A percentile compares a stretch with the other conserved stretches of the same genome.
These are phyloP conservation scores for Pholiota conissans DNA, from an alignment of 768 basidiomycete species.

Conservation along the genomic window DNA sequence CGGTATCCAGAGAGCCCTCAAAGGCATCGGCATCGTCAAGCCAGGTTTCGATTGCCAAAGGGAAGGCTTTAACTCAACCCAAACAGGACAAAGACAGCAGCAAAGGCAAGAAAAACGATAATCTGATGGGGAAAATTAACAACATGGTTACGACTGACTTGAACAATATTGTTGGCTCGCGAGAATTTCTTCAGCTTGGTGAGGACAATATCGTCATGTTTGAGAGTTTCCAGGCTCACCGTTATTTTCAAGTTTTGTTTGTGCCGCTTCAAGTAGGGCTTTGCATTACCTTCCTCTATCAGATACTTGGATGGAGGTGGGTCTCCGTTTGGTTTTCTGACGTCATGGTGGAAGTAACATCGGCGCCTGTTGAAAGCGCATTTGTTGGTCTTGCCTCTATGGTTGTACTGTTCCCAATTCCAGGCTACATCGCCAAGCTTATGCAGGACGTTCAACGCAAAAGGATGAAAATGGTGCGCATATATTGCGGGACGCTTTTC, in stretches of 20 bases:
- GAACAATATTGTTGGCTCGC: slow-evolving; percentile 32
- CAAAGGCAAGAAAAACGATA: slow-evolving; percentile 27
- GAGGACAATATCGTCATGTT: not conserved
- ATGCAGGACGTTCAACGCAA: slow-evolving; percentile 48
- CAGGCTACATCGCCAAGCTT: slow-evolving; percentile 52
- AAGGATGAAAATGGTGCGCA: slow-evolving; percentile 44
- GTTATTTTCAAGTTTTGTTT: slow-evolving; percentile 26
- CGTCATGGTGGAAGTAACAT: not conserved
- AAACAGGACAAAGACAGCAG: not conserved
- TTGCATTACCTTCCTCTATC: slow-evolving; percentile 44
- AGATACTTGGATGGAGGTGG: slow-evolving; percentile 46
- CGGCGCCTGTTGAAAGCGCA: slow-evolving; percentile 31
- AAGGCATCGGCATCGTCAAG: not conserved
- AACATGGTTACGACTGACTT: slow-evolving; percentile 72
- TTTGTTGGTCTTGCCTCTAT: slow-evolving; percentile 58
- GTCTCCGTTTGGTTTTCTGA: slow-evolving; percentile 2
- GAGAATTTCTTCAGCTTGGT: slow-evolving; percentile 34
- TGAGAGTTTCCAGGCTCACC: not conserved
- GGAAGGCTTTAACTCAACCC: not conserved
- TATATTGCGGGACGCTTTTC: not conserved
- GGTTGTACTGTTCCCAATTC: slow-evolving; percentile 54
- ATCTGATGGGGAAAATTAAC: slow-evolving; percentile 74
- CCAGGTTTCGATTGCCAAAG: not conserved
- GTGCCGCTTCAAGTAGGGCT: slow-evolving; percentile 41
- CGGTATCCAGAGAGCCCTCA: not conserved